Evolutionary conservation across 148 eudicot species (phyloP), one percentile per base, ranked within the genome.

Genomic region (Diospyros lotus): DNA sequence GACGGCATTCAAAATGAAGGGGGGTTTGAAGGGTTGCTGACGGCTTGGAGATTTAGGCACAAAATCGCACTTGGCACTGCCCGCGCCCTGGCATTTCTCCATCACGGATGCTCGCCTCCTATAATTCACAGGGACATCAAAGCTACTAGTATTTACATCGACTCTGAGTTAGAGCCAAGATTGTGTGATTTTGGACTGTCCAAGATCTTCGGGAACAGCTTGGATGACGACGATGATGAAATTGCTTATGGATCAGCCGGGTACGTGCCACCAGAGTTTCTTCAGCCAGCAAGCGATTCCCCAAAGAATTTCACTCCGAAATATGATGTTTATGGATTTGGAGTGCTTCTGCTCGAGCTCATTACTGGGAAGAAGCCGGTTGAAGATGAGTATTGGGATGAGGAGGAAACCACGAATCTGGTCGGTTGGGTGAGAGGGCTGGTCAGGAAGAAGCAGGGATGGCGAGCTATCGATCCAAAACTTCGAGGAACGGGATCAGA

Each of bases 51-150:
- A 66, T 86, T 86, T 64, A 80, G 92, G 83, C 85, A 86, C 64
- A 84, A 81, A 53, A 80, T 84, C 9, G 88, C 85, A 8, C 84
- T 88, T 41, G 92, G 92, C 40, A 83, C 84, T 17, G 92, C 92
- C 43, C 86, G 92, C 15, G 89, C 89, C 1, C 76, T 88, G 44
- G 89, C 92, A 28, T 88, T 82, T 78, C 89, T 88, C 41, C 94
- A 92, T 83, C 97, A 92, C 13, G 97, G 91, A 28, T 89, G 95
- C 79, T 83, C 85, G 4, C 94, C 93, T 45, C 90, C 91, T 8
- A 86, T 90, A 28, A 87, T 88, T 60, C 95, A 92, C 50, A 77
- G 93, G 80, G 94, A 90, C 71, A 84, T 92, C 28, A 88, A 85
- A 71, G 88, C 91, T n/a, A 88, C 86, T 74, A 88, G 90, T 76